Conservation (phyloP, 2,329 filamentous ascomycete genomes). For the Neonectria sp. region DNA sequence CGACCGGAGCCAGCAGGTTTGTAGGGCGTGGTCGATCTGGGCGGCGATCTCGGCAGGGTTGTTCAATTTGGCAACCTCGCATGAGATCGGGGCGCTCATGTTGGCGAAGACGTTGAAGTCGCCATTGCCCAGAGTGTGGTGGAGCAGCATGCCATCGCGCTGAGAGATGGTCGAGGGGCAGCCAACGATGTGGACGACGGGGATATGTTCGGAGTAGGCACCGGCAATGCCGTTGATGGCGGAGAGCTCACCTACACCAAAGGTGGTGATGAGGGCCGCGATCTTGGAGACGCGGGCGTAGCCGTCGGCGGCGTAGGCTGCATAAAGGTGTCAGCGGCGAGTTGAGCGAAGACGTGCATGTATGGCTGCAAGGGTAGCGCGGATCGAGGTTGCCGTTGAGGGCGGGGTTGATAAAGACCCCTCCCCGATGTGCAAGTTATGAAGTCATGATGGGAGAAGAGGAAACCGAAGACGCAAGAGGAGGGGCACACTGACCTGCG, state of each 20-base stretch:
- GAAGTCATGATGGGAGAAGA: conserved; percentile 31
- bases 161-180: conserved; percentile 65
- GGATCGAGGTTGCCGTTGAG: conserved; percentile 15
- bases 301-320: conserved; percentile 84
- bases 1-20: conserved; percentile 80
- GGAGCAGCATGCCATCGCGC: conserved; percentile 65
- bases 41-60: conserved; percentile 78
- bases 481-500: conserved; percentile 65
- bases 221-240: conserved; percentile 82
- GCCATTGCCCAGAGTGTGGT: conserved; percentile 82
- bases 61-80: conserved; percentile 78
- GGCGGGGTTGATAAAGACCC: conserved; percentile 21
- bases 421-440: conserved; percentile 12
- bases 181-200: conserved; percentile 78
- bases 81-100: conserved; percentile 82
- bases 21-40: conserved; percentile 84
- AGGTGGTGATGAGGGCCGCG: conserved; percentile 80
- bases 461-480: not conserved
- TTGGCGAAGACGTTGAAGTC: conserved; percentile 88
- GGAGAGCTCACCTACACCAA: conserved; percentile 82
- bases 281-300: conserved; percentile 83
- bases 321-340: conserved; percentile 35
- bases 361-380: conserved; percentile 15
- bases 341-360: conserved; percentile 18
- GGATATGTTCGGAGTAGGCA: conserved; percentile 80